phyloP scores from a whole-genome alignment of 179 eudicot genomes.

The Silene vulgaris region DNA sequence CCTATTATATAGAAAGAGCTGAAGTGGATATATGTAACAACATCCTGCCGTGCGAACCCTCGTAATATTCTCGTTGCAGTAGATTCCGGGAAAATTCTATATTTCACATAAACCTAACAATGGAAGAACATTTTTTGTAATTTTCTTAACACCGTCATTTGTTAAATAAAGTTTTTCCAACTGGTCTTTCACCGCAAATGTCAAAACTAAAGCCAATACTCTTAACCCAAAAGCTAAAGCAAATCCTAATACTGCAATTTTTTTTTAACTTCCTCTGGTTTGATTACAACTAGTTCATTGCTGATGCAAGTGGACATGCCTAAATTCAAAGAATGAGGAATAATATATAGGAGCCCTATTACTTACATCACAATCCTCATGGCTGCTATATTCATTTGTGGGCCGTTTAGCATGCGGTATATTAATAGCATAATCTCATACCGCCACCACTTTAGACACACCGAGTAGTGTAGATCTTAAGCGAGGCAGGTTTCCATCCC shows the following conservation, averaged over 20 bases:
- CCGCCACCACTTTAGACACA: conserved; percentile 24
- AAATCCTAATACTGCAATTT: conserved; percentile 5
- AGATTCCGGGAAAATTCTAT: conserved; percentile 17
- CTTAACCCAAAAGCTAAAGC: conserved; percentile 8
- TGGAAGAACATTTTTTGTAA: conserved; percentile 15
- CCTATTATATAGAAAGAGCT: conserved; percentile 13
- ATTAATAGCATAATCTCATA: conserved; percentile 20
- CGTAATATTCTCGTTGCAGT: conserved; percentile 10
- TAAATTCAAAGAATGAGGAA: conserved; percentile 20
- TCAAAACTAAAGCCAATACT: conserved; percentile 10
- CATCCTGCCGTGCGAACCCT: conserved; percentile 11
- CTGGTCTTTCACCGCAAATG: conserved; percentile 10
- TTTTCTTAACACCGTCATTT: not conserved
- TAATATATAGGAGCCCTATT: conserved; percentile 14
- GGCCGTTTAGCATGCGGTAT: conserved; percentile 12
- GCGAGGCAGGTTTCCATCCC: conserved; percentile 16
- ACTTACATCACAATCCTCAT: conserved; percentile 22
- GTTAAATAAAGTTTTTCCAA: conserved; percentile 11
- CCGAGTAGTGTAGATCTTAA: conserved; percentile 16
- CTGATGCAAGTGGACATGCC: conserved; percentile 17
- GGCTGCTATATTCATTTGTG: conserved; percentile 15
- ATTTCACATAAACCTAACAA: conserved; percentile 21
- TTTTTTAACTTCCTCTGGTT: conserved; percentile 12
- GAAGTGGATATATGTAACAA: conserved; percentile 12
- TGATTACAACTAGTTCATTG: conserved; percentile 13